Conservation (phyloP, 2,329 filamentous ascomycete genomes). For the Ophiostoma ulmi region DNA sequence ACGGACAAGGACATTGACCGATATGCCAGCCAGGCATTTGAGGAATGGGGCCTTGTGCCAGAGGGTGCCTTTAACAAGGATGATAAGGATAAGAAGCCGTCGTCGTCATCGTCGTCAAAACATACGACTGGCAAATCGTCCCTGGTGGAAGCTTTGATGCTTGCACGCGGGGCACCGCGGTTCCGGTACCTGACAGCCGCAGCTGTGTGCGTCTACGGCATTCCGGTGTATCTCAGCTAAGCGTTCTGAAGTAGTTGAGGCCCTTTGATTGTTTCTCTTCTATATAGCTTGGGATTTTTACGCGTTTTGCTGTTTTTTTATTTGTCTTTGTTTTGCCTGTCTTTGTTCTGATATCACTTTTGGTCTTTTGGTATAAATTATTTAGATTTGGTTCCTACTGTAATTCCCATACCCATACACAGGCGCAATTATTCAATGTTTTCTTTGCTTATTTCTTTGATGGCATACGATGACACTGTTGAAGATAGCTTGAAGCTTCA, state of each 20-base stretch:
- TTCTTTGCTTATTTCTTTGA: neutral
- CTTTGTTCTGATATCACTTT: neutral
- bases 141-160: conserved; percentile 75
- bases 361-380: neutral
- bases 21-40: conserved; percentile 72
- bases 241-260: neutral
- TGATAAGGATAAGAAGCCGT: conserved; percentile 18
- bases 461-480: too few species aligned
- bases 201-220: conserved; percentile 88
- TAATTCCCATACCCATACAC: neutral
- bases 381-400: neutral
- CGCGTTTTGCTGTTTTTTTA: neutral
- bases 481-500: too few species aligned
- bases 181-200: conserved; percentile 90
- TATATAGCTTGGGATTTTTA: neutral
- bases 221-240: conserved; percentile 71
- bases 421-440: neutral
- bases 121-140: conserved; percentile 38
- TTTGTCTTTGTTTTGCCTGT: neutral
- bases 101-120: conserved; percentile 17
- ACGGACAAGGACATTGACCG: conserved; percentile 97
- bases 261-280: too few species aligned
- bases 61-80: conserved; percentile 41
- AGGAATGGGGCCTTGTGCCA: conserved; percentile 74
- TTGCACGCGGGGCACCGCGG: conserved; percentile 71